Percentiles rank a stretch among this genome's conserved stretches.
These are phyloP conservation scores for Thielaviopsis ethacetica DNA, from an alignment of 2,329 filamentous ascomycete genomes.

Conservation along the genomic window DNA sequence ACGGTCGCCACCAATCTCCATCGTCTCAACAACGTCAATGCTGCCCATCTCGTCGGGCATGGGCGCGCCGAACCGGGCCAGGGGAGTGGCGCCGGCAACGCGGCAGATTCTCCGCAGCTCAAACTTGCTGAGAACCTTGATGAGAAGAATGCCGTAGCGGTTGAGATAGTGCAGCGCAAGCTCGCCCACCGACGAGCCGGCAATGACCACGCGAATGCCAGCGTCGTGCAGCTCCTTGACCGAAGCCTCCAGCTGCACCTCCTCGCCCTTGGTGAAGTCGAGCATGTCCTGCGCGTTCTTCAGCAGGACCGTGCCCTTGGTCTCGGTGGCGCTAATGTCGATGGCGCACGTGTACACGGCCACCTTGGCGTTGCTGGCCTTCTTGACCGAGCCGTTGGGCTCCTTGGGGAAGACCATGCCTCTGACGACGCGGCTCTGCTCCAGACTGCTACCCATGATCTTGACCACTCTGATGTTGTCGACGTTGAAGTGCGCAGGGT, in stretches of 20 bases:
- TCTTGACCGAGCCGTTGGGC: conserved; percentile 84
- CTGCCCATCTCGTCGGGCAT: conserved; percentile 99
- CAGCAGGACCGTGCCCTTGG: conserved; percentile 91
- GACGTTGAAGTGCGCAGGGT: conserved; percentile 90
- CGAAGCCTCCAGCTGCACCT: conserved; percentile 71
- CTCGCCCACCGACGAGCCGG: conserved; percentile 86
- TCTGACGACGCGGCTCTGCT: conserved; percentile 87
- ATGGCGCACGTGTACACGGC: conserved; percentile 93
- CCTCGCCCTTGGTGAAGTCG: conserved; percentile 95
- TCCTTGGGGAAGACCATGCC: conserved; percentile 97
- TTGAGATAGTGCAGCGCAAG: conserved; percentile 96
- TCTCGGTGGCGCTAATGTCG: conserved; percentile 92
- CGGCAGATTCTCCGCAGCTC: conserved; percentile 89
- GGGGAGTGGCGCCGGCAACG: conserved; percentile 89
- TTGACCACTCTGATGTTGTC: conserved; percentile 98
- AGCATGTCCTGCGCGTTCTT: conserved; percentile 99
- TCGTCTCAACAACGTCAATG: conserved; percentile 88
- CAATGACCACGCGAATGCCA: conserved; percentile 78
- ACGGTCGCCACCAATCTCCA: conserved; percentile 93
- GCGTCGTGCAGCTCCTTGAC: conserved; percentile 96
- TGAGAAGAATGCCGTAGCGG: conserved; percentile 85
- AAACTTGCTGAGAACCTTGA: conserved; percentile 97
- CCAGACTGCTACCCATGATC: conserved; percentile 94
- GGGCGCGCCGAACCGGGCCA: conserved; percentile 84
- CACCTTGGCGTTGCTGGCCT: conserved; percentile 84